Evolutionary conservation across 2,329 filamentous ascomycete species (phyloP).

Genomic region (Juglanconis oblonga): DNA sequence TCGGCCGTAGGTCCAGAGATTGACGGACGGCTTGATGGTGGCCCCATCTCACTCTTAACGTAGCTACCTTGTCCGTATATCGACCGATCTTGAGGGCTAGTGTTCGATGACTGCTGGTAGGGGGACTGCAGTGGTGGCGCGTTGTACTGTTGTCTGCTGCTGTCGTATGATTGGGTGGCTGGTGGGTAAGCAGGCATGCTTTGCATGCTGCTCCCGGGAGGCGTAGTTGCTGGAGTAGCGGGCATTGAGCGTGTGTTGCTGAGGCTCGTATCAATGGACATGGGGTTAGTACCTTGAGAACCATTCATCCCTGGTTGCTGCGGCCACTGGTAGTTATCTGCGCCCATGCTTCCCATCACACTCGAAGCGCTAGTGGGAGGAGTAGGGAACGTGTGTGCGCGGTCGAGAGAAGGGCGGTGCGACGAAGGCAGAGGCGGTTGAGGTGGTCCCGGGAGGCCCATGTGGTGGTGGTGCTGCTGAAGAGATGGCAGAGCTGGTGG

Average conservation of each 20-base stretch:
- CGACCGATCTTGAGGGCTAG: conserved; percentile 55
- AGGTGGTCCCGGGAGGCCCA: conserved; percentile 50
- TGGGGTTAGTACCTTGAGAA: conserved; percentile 62
- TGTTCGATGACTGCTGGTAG: conserved; percentile 60
- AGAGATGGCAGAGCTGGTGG: conserved; percentile 63
- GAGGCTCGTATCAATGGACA: conserved; percentile 78
- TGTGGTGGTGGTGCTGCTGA: conserved; percentile 62
- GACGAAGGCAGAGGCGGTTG: conserved; percentile 62
- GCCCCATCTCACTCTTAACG: conserved; percentile 85
- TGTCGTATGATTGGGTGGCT: conserved; percentile 70
- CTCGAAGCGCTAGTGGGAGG: conserved; percentile 91
- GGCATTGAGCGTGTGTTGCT: conserved; percentile 82
- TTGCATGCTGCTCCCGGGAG: conserved; percentile 73
- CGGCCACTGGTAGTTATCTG: conserved; percentile 78
- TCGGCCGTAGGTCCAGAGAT: conserved; percentile 52
- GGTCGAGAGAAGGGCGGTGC: conserved; percentile 74
- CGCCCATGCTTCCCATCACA: conserved; percentile 70
- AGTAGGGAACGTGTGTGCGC: conserved; percentile 90
- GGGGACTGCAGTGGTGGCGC: conserved; percentile 64
- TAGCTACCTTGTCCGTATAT: conserved; percentile 71
- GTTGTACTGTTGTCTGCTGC: conserved; percentile 75
- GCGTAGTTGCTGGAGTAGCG: conserved; percentile 86
- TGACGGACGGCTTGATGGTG: conserved; percentile 63
- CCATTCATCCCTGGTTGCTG: conserved; percentile 57
- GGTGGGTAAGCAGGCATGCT: conserved; percentile 76